Conservation (phyloP, 345 rosid species). For the Citrus sinensis region DNA sequence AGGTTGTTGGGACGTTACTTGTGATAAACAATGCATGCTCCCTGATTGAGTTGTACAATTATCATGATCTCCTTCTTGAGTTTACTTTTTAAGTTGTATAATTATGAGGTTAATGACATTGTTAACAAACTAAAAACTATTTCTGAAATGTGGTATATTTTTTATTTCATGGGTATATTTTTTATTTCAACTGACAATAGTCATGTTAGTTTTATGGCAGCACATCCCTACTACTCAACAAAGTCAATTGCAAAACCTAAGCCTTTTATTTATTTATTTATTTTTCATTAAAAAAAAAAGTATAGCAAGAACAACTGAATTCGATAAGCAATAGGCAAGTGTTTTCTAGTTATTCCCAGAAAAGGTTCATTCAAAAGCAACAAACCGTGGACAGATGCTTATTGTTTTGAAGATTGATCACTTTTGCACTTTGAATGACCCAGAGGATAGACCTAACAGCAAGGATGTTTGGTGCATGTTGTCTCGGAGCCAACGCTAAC, state of each 20-base stretch:
- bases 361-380: no score
- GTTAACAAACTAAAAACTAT: not conserved
- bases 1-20: not conserved
- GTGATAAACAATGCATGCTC: slow-evolving; percentile 51
- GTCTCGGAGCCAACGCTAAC: slow-evolving; percentile 24
- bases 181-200: no score
- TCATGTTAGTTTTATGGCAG: no score
- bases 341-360: no score
- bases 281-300: no score
- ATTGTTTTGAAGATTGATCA: slow-evolving; percentile 72
- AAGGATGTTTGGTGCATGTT: no score
- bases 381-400: slow-evolving; percentile 39
- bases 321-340: no score
- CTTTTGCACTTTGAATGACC: slow-evolving; percentile 72
- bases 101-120: not conserved
- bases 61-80: not conserved
- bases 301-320: no score
- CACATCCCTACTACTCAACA: no score
- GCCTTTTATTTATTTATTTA: no score
- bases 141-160: not conserved
- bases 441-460: slow-evolving; percentile 58
- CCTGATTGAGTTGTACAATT: not conserved
- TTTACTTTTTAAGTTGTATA: not conserved
- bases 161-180: not conserved
- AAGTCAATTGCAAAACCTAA: no score